phyloP scores from a whole-genome alignment of 2,329 filamentous ascomycete species.

The Dryadomyces quercus-mongolicae region DNA sequence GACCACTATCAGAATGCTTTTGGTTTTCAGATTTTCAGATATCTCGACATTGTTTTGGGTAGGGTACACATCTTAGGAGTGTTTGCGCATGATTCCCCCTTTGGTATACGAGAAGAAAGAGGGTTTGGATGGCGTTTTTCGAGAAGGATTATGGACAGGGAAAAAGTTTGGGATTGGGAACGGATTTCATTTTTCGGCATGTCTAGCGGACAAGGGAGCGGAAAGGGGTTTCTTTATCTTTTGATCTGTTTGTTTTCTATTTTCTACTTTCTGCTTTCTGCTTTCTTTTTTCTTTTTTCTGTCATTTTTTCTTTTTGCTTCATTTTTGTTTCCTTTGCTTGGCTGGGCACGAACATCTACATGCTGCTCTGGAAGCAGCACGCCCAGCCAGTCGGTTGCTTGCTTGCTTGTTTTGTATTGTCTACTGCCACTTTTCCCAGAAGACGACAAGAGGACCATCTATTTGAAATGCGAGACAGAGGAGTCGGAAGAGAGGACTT shows the following conservation, averaged over 20 bases:
- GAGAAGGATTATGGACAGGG: neutral
- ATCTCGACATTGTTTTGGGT: neutral
- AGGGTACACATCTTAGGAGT: neutral
- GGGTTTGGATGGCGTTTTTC: neutral
- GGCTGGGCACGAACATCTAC: neutral
- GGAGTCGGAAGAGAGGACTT: too few relatives aligned
- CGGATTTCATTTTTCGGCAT: neutral
- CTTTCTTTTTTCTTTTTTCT: neutral
- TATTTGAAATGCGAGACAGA: neutral
- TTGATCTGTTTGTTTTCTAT: too few relatives aligned
- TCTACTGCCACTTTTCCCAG: neutral
- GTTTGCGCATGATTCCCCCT: neutral
- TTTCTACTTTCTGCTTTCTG: neutral
- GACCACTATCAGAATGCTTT: neutral
- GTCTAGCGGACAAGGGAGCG: neutral
- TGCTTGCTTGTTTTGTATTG: neutral
- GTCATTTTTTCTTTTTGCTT: neutral
- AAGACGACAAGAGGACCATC: neutral
- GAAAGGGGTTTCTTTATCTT: neutral
- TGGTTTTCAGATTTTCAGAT: neutral
- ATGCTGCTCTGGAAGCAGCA: conserved; percentile 11
- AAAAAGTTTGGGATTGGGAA: neutral
- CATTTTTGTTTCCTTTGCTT: neutral
- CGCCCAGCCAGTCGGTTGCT: neutral
- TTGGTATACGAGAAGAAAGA: neutral